Percentiles rank a stretch among this genome's conserved stretches.
Conservation (phyloP, 768 basidiomycete species). For the Exsudoporus frostii region DNA sequence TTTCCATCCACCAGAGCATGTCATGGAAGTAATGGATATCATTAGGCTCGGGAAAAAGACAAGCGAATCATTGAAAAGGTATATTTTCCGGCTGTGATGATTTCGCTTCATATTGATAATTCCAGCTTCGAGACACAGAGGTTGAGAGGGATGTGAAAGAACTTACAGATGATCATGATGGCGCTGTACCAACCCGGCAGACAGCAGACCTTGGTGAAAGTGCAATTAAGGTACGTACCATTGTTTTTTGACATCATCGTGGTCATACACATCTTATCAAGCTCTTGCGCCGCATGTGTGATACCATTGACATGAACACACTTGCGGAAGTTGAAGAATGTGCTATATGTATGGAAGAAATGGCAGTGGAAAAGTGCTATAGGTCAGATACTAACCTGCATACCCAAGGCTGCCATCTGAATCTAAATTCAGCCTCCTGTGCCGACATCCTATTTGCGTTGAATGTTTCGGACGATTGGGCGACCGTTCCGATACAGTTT, state of each 20-base stretch:
- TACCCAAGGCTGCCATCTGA: background rate
- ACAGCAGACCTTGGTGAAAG: conserved; percentile 6
- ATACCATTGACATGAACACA: conserved; percentile 21
- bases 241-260: background rate
- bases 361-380: conserved; percentile 15
- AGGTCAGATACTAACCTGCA: conserved; percentile 9
- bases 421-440: conserved; percentile 6
- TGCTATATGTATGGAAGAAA: conserved; percentile 18
- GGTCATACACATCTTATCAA: background rate
- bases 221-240: conserved; percentile 7
- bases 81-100: background rate
- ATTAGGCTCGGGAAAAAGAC: conserved; percentile 12
- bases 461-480: conserved; percentile 12
- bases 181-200: background rate
- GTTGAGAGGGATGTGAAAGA: conserved; percentile 14
- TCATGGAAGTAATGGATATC: background rate
- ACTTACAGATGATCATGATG: conserved; percentile 1
- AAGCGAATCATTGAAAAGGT: conserved; percentile 18
- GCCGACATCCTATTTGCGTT: conserved; percentile 16
- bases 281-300: conserved; percentile 15
- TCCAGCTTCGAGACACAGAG: conserved; percentile 17
- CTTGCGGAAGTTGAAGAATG: conserved; percentile 22
- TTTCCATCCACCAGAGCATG: background rate
- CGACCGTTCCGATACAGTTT: background rate
- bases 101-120: background rate